phyloP scores from a whole-genome alignment of 495 filamentous ascomycete genomes.

The Penicillium canescens region DNA sequence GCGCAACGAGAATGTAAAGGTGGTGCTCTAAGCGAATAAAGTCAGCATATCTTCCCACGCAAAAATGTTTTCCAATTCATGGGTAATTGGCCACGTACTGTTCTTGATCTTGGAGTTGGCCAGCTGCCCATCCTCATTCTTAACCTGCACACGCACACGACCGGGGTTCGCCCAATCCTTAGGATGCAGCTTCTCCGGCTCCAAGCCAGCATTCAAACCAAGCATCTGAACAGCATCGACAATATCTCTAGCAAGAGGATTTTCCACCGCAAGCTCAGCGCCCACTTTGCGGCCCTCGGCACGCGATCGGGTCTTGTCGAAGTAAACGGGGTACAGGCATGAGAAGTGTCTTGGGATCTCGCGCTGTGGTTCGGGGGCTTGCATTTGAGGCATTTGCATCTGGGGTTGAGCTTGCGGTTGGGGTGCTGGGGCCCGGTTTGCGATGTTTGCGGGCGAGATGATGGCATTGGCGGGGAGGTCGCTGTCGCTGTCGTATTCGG shows the following conservation, averaged over 20 bases:
- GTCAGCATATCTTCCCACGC: background rate
- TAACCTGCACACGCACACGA: conserved; percentile 76
- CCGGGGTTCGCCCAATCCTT: conserved; percentile 98
- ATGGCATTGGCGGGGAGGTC: conserved; percentile 40
- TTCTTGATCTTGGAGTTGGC: conserved; percentile 66
- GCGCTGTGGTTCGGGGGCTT: conserved; percentile 31
- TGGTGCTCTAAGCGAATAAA: conserved; percentile 64
- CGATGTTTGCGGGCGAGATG: conserved; percentile 36
- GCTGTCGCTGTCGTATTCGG: conserved; percentile 60
- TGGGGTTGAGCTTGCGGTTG: conserved; percentile 21
- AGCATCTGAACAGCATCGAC: conserved; percentile 77
- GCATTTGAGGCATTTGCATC: conserved; percentile 37
- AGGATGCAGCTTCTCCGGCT: conserved; percentile 89
- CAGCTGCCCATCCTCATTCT: conserved; percentile 51
- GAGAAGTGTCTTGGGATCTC: conserved; percentile 74
- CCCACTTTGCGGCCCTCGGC: conserved; percentile 78
- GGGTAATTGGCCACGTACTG: conserved; percentile 60
- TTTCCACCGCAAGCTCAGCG: conserved; percentile 67
- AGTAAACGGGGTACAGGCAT: conserved; percentile 94
- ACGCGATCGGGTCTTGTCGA: conserved; percentile 74
- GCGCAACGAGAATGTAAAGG: conserved; percentile 73
- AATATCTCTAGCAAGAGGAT: conserved; percentile 88
- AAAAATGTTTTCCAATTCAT: background rate
- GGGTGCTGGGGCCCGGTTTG: conserved; percentile 20
- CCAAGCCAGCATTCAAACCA: conserved; percentile 75